Evolutionary conservation across 2,329 filamentous ascomycete genomes (phyloP).

Genomic region (Annulohypoxylon truncatum): DNA sequence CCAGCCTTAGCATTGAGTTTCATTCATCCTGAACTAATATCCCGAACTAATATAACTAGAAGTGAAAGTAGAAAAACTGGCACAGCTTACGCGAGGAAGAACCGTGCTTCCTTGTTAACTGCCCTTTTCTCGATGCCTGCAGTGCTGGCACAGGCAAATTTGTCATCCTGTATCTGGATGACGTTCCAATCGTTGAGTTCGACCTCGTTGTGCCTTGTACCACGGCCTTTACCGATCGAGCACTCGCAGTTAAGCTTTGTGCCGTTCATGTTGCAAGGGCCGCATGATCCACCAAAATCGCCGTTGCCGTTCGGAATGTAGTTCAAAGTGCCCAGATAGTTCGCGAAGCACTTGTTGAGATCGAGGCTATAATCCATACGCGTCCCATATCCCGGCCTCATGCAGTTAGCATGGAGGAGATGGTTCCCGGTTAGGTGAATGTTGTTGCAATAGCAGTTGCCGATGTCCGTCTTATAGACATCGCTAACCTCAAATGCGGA

Average conservation of each 20-base stretch:
- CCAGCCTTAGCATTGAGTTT: not conserved
- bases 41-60: slow-evolving; percentile 5
- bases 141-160: slow-evolving; percentile 2
- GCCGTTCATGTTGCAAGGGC: slow-evolving; percentile 12
- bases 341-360: slow-evolving; percentile 33
- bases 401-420: slow-evolving; percentile 24
- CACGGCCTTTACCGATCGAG: not conserved
- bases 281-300: slow-evolving; percentile 24
- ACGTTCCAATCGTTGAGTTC: slow-evolving; percentile 27
- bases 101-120: slow-evolving; percentile 3
- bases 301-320: slow-evolving; percentile 20
- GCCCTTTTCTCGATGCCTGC: slow-evolving; percentile 23
- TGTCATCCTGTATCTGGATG: slow-evolving; percentile 15
- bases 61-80: not conserved
- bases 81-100: slow-evolving; percentile 20
- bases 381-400: not conserved
- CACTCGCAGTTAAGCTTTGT: slow-evolving; percentile 32
- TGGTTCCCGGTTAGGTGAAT: slow-evolving; percentile 24
- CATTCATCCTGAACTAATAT: not conserved
- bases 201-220: slow-evolving; percentile 18
- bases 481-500: slow-evolving; percentile 24
- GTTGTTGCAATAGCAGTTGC: slow-evolving; percentile 22
- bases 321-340: slow-evolving; percentile 30
- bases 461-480: slow-evolving; percentile 28
- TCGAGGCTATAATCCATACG: slow-evolving; percentile 19